Base-by-base conservation (phyloP, 306 rosid species). In the Rubus parviflorus region DNA sequence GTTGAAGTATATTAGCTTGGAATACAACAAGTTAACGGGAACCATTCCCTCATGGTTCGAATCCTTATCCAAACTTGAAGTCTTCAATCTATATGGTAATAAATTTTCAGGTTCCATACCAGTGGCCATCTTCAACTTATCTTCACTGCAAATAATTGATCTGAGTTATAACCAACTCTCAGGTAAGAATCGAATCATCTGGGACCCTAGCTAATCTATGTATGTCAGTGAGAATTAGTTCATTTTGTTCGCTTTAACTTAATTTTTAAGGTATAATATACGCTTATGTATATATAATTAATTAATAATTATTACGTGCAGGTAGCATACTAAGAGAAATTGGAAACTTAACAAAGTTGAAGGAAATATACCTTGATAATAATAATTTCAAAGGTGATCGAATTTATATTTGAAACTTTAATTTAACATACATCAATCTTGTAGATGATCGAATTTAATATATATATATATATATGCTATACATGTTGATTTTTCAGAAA, bases 121-220 rank as follows among this genome's bases (percentile, higher is more conserved):
- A 30, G 75, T 16, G 14, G 25, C 70, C 8, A 7, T 78, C 13
- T 78, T 78, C 76, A 78, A 78, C 56, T 67, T 69, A 69, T 68
- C 81, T 56, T 23, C 75, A 8, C 67, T 77, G 17, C 67, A 23
- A 68, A 42, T 17, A 54, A 37, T 77, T 43, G n/a, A 35, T 16
- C 78, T 83, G 17, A 60, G 60, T 1, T 58, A 64, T 3, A 78
- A 75, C 64, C 81, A 79, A 25, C 75, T 81, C 20, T 56, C 78
- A 4, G 67, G 76, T 41, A 38, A 1, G 46, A 30, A 30, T 30
- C 2, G 35, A 30, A 30, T 30, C 35, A 30, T 30, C 35, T 30
- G 35, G 35, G 35, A 30, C 35, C 35, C 35, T 30, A 30, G 35
- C 35, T 30, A 30, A 30, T 30, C 1, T 64, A 64, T 10, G 0